Evolutionary conservation across 1,139 yeast genomes (phyloP), one percentile per base, ranked within the genome.

Genomic region (Blastobotrys apis): DNA sequence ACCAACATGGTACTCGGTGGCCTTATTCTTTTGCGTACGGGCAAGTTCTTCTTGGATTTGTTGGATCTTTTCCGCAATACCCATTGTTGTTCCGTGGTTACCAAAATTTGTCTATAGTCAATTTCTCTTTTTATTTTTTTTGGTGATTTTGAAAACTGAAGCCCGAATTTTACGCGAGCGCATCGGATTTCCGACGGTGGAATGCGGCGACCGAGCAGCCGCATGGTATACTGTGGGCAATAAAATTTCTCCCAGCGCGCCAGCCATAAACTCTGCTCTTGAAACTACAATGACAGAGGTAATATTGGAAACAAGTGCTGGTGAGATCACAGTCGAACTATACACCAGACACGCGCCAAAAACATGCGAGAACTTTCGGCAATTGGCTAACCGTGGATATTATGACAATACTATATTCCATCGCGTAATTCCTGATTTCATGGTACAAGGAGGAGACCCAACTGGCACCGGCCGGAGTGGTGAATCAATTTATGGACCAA

Each of bases 1-100:
- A 53, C 98, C 97, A 59, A 92, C 75, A 64, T 92, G 98, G 65
- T 90, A 90, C 68, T 92, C 97, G 1, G 98, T 92, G 53, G 98
- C 98, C 69, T 92, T 92, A 63, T 92, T 92, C 72, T 92, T 92
- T 63, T 92, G 98, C 27, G 98, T 92, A 51, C 97, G 75, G 33
- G 95, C 80, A 72, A 92, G 78, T 66, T 92, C 98, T 66, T 83
- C 94, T 67, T 87, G 95, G 68, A 92, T 88, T 67, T 81, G 87
- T 51, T 81, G 81, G 57, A 90, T 90, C 63, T 87, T 88, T 55
- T 88, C 97, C 32, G 47, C 32, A 32, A 55, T 54, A n/a, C 56
- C 57, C 50, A 55, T 53, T 33, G 27, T 37, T 16, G 4, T 13
- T 32, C n/a, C 30, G 16, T 34, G 38, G 37, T 36, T 8, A 9